These are phyloP conservation scores for Cladophialophora immunda DNA, from an alignment of 2,329 filamentous ascomycete genomes.

Conservation along the genomic window DNA sequence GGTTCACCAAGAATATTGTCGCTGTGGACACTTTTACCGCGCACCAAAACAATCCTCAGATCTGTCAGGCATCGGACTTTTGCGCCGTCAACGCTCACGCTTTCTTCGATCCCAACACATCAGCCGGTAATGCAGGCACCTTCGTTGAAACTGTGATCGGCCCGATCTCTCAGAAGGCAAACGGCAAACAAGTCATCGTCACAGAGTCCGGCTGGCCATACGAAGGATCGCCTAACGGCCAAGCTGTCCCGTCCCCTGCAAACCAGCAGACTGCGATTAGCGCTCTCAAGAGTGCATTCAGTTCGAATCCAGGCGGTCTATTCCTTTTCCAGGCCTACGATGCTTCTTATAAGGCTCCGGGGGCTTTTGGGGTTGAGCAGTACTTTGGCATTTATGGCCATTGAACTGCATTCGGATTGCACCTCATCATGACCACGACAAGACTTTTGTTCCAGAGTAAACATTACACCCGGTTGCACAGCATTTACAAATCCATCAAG, in stretches of 20 bases:
- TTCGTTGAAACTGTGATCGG: constrained; percentile 70
- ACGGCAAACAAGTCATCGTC: constrained; percentile 71
- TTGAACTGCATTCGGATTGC: constrained; percentile 13
- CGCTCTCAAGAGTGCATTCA: constrained; percentile 70
- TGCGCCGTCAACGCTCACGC: constrained; percentile 84
- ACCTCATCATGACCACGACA: neutral
- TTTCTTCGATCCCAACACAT: constrained; percentile 76
- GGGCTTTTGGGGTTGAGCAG: constrained; percentile 75
- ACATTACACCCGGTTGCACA: constrained; percentile 10
- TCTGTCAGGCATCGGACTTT: constrained; percentile 79
- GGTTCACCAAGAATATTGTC: constrained; percentile 77
- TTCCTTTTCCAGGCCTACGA: constrained; percentile 84
- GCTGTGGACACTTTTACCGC: constrained; percentile 81
- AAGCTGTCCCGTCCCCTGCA: constrained; percentile 71
- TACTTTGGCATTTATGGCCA: constrained; percentile 69
- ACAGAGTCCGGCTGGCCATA: constrained; percentile 88
- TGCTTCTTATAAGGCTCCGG: constrained; percentile 78
- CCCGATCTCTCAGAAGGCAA: constrained; percentile 55
- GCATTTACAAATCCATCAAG: constrained; percentile 15
- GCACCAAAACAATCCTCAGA: constrained; percentile 69
- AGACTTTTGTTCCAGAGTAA: constrained; percentile 10
- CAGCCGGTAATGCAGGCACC: constrained; percentile 68
- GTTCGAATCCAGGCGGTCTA: constrained; percentile 59
- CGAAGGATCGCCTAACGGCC: constrained; percentile 70
- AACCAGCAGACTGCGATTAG: constrained; percentile 73